A percentile compares a stretch with the other conserved stretches of the same genome.
These are phyloP conservation scores for Polyporus tsugae DNA, from an alignment of 1,284 basidiomycete species.

Conservation along the genomic window DNA sequence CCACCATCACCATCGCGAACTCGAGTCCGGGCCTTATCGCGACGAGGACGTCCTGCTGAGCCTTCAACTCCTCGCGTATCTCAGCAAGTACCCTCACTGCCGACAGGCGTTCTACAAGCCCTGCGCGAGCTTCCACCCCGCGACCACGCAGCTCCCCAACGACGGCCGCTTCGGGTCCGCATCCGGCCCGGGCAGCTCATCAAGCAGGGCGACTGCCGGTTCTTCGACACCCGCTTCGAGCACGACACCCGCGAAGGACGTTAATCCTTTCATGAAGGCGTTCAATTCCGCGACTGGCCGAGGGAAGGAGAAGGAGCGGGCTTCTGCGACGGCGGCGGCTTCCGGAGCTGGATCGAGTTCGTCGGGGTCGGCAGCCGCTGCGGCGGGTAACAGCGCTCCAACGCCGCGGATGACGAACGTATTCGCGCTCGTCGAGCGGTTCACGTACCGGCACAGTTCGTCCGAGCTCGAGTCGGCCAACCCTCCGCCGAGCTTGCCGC, in stretches of 20 bases:
- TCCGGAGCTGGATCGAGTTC: constrained; percentile 33
- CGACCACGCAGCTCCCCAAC: constrained; percentile 53
- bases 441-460: constrained; percentile 92
- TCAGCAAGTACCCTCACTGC: constrained; percentile 98
- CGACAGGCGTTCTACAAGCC: constrained; percentile 95
- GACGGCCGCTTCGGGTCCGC: constrained; percentile 12
- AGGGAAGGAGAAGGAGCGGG: constrained; percentile 45
- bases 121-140: constrained; percentile 77
- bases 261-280: constrained; percentile 43
- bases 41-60: constrained; percentile 95
- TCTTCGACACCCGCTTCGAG: constrained; percentile 10
- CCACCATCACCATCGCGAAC: constrained; percentile 46
- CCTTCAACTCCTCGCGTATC: constrained; percentile 93
- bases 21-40: constrained; percentile 74
- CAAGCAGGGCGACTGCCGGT: constrained; percentile 3
- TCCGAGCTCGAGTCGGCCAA: constrained; percentile 78
- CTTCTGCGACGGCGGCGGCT: constrained; percentile 25
- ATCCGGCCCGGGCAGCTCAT: constrained; percentile 14
- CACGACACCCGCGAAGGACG: constrained; percentile 34
- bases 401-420: constrained; percentile 79
- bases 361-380: constrained; percentile 30
- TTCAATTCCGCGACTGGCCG: constrained; percentile 43
- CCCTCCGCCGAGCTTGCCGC: constrained; percentile 78
- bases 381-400: constrained; percentile 16
- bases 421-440: constrained; percentile 95